Conservation (phyloP, 1,284 basidiomycete genomes). For the Fistulina hepatica region DNA sequence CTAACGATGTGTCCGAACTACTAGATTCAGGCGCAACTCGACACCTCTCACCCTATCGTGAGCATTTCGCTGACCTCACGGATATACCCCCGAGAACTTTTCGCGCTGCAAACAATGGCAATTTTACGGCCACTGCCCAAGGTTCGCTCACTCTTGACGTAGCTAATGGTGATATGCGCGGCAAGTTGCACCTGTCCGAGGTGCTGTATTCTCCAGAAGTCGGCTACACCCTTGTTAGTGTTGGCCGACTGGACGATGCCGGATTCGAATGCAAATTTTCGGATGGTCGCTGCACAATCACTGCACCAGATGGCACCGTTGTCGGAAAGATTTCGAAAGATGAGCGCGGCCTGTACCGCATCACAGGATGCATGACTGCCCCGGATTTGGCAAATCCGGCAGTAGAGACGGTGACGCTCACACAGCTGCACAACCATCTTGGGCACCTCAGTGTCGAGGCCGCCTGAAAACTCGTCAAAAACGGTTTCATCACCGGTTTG, state of each 20-base stretch:
- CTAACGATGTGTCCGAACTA: constrained; percentile 18
- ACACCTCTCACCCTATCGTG: constrained; percentile 30
- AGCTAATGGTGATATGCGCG: constrained; percentile 23
- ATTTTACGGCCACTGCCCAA: constrained; percentile 23
- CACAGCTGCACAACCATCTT: constrained; percentile 4
- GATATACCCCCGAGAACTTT: constrained; percentile 21
- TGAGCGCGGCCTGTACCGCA: constrained; percentile 11
- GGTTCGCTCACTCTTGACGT: constrained; percentile 28
- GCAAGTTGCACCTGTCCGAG: constrained; percentile 19
- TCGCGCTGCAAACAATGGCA: constrained; percentile 25
- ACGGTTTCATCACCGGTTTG: constrained; percentile 5
- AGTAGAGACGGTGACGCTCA: constrained; percentile 6
- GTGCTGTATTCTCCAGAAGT: constrained; percentile 18
- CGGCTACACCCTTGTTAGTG: constrained; percentile 21
- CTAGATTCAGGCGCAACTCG: constrained; percentile 28
- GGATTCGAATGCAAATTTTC: constrained; percentile 18
- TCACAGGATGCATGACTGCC: too few relatives aligned
- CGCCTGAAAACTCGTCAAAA: constrained; percentile 6
- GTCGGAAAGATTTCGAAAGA: constrained; percentile 15
- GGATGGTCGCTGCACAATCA: constrained; percentile 16
- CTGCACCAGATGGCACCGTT: constrained; percentile 2
- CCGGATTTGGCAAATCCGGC: too few relatives aligned
- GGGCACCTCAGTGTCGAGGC: constrained; percentile 6
- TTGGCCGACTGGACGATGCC: constrained; percentile 20
- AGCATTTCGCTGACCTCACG: constrained; percentile 22